phyloP scores from a whole-genome alignment of 2,329 filamentous ascomycete species.

The Scorias spongiosa region DNA sequence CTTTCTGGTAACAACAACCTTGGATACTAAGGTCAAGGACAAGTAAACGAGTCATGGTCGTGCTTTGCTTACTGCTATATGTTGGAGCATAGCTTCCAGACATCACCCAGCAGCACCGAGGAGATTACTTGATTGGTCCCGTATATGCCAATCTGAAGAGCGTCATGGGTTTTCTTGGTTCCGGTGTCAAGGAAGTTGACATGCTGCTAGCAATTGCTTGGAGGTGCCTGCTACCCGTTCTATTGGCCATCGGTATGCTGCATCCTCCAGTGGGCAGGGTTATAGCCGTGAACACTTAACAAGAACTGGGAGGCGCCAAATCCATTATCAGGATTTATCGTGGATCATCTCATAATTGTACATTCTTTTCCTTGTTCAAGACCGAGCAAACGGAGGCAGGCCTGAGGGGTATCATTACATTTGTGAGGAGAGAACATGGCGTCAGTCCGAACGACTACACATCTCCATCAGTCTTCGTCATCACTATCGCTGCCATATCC shows the following conservation, averaged over 20 bases:
- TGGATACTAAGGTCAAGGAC: no score
- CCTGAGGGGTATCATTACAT: constrained; percentile 25
- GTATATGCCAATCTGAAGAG: constrained; percentile 32
- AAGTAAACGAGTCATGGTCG: no score
- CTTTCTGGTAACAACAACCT: no score
- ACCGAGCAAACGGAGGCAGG: constrained; percentile 23
- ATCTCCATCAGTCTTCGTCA: constrained; percentile 30
- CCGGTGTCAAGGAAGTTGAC: no score
- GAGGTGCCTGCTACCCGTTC: constrained; percentile 39
- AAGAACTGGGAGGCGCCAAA: constrained; percentile 36
- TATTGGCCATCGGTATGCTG: constrained; percentile 41
- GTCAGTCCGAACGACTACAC: constrained; percentile 3
- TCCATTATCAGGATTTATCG: constrained; percentile 37
- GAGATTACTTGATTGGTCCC: constrained; percentile 33
- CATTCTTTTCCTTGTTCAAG: constrained; percentile 24
- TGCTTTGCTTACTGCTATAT: no score
- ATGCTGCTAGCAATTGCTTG: constrained; percentile 8
- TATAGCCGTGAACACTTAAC: constrained; percentile 39
- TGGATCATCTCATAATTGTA: constrained; percentile 39
- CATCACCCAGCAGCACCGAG: constrained; percentile 30
- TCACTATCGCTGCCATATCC: constrained; percentile 86
- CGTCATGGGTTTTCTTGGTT: no score
- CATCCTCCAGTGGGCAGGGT: constrained; percentile 40
- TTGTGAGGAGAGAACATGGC: constrained; percentile 16
- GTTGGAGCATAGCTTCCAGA: no score